Conservation (phyloP, 352 stramenopile genomes). For the Phytopythium vexans region DNA sequence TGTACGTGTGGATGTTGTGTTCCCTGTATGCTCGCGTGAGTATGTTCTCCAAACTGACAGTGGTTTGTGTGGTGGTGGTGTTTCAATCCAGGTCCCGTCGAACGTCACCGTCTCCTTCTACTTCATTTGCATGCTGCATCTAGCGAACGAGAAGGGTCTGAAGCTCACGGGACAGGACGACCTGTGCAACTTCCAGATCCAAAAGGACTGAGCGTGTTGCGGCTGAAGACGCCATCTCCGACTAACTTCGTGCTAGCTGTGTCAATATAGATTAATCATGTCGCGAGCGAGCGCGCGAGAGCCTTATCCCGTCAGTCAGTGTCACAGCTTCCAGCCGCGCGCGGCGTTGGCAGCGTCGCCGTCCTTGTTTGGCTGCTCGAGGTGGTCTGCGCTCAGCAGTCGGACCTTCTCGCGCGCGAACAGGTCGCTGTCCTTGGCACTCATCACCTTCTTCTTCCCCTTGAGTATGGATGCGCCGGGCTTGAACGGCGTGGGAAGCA, state of each 20-base stretch:
- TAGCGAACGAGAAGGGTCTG: constrained; percentile 98
- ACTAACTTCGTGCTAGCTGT: constrained; percentile 1
- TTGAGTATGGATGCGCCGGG: constrained; percentile 60
- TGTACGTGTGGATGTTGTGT: constrained; percentile 26
- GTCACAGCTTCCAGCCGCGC: constrained; percentile 65
- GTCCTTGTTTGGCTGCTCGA: constrained; percentile 2
- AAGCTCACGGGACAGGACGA: constrained; percentile 79
- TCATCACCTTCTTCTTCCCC: constrained; percentile 43
- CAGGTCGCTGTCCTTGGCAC: constrained; percentile 23
- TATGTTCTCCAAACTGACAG: neutral
- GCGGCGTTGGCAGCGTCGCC: constrained; percentile 18
- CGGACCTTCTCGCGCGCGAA: constrained; percentile 39
- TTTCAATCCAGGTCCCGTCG: constrained; percentile 63
- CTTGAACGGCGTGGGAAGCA: constrained; percentile 78
- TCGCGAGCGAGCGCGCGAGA: neutral
- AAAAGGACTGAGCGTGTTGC: constrained; percentile 24
- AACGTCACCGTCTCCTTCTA: constrained; percentile 98
- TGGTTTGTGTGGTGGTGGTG: constrained; percentile 1
- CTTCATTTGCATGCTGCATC: constrained; percentile 99
- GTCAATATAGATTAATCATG: constrained; percentile 8
- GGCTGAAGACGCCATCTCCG: neutral
- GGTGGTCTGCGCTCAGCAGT: constrained; percentile 44
- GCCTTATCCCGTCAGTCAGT: neutral
- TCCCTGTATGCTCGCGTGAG: constrained; percentile 1
- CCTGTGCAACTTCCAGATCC: constrained; percentile 74